These are phyloP conservation scores for Corylus heterophylla DNA, from an alignment of 306 rosid species.

Conservation along the genomic window DNA sequence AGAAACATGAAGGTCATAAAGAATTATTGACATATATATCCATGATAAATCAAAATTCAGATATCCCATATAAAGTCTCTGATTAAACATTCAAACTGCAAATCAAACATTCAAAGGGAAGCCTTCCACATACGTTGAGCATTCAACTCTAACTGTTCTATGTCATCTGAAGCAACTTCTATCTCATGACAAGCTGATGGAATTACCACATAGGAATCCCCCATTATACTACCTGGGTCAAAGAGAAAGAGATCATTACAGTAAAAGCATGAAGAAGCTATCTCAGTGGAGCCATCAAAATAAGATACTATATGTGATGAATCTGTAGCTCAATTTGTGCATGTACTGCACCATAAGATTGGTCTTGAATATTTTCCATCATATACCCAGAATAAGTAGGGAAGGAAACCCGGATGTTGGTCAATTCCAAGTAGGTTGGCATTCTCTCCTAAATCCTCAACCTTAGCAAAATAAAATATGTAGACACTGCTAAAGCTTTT, in stretches of 20 bases:
- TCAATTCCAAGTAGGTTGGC: too few relatives aligned
- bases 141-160: constrained; percentile 54
- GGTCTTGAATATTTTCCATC: background rate
- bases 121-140: constrained; percentile 52
- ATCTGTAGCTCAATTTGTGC: constrained; percentile 14
- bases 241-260: constrained; percentile 22
- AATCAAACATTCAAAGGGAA: constrained; percentile 24
- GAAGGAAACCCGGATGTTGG: background rate
- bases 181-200: constrained; percentile 46
- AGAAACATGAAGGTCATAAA: constrained; percentile 22
- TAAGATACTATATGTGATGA: constrained; percentile 6
- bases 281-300: background rate
- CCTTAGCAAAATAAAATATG: too few relatives aligned
- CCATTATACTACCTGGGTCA: constrained; percentile 62
- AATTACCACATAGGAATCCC: constrained; percentile 58
- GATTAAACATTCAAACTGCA: constrained; percentile 15
- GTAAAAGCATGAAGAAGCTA: constrained; percentile 8
- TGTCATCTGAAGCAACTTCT: constrained; percentile 52
- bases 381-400: background rate
- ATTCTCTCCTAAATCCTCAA: too few relatives aligned
- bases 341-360: background rate
- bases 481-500: too few relatives aligned
- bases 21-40: constrained; percentile 19
- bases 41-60: constrained; percentile 12
- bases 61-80: background rate